phyloP scores from a whole-genome alignment of 2,329 filamentous ascomycete genomes.

The Colletotrichum simmondsii region DNA sequence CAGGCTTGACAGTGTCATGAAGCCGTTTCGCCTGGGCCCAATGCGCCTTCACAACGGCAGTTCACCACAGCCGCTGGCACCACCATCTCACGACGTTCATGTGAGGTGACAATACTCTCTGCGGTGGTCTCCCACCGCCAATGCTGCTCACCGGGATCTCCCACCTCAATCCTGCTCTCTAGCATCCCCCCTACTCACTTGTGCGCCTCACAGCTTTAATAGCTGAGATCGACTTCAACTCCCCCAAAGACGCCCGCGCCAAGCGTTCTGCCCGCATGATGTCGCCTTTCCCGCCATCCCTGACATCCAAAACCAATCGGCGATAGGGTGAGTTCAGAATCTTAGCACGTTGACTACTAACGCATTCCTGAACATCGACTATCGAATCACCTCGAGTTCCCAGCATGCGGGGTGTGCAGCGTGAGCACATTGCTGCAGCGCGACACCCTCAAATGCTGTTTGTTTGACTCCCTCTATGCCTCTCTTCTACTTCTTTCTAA shows the following conservation, averaged over 20 bases:
- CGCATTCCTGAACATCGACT: slow-evolving; percentile 15
- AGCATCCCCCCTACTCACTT: not conserved
- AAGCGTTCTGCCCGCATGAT: slow-evolving; percentile 33
- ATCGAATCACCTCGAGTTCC: slow-evolving; percentile 10
- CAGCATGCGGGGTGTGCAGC: not conserved
- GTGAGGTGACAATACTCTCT: slow-evolving; percentile 12
- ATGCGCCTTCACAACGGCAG: not conserved
- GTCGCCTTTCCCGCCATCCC: slow-evolving; percentile 28
- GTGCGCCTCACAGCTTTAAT: not conserved
- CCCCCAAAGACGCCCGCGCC: slow-evolving; percentile 30
- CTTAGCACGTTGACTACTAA: not conserved
- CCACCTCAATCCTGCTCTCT: not conserved
- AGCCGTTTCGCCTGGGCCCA: slow-evolving; percentile 4
- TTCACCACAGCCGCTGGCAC: slow-evolving; percentile 23
- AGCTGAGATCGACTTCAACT: slow-evolving; percentile 10
- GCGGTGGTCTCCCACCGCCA: slow-evolving; percentile 14
- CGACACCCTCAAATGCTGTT: slow-evolving; percentile 2
- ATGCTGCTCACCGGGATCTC: not conserved
- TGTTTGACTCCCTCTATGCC: not conserved
- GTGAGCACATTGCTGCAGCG: not conserved
- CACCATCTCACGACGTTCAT: slow-evolving; percentile 30
- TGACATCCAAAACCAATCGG: slow-evolving; percentile 25
- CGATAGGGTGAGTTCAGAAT: slow-evolving; percentile 7
- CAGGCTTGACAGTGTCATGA: slow-evolving; percentile 9
- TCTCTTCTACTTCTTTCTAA: not conserved